Conservation (phyloP, 2,329 filamentous ascomycete genomes). For the Penicillium psychrosexuale region DNA sequence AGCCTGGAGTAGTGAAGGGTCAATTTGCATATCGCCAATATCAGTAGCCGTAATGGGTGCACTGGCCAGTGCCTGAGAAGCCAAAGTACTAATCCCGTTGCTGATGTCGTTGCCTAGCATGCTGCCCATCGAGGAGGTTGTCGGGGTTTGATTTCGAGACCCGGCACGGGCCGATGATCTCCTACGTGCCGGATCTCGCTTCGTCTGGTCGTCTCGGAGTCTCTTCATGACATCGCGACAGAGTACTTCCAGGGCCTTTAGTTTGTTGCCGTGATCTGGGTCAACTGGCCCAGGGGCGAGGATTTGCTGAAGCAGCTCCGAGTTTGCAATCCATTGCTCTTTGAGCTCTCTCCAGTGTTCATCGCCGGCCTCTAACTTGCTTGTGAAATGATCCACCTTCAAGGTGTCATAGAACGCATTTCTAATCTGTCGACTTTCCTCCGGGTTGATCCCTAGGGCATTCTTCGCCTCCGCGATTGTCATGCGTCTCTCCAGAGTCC, state of each 20-base stretch:
- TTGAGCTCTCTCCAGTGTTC: slow-evolving; percentile 71
- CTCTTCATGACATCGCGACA: slow-evolving; percentile 76
- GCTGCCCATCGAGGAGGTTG: slow-evolving; percentile 24
- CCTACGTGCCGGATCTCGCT: slow-evolving; percentile 51
- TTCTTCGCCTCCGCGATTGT: slow-evolving; percentile 73
- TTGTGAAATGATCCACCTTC: slow-evolving; percentile 64
- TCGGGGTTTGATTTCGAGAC: slow-evolving; percentile 21
- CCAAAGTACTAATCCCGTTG: slow-evolving; percentile 44
- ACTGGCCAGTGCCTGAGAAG: slow-evolving; percentile 45
- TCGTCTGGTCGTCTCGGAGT: slow-evolving; percentile 63
- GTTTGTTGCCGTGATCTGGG: slow-evolving; percentile 53
- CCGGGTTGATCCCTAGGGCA: slow-evolving; percentile 64
- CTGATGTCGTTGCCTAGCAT: slow-evolving; percentile 29
- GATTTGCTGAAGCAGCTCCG: slow-evolving; percentile 54
- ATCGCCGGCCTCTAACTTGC: slow-evolving; percentile 68
- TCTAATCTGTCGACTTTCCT: slow-evolving; percentile 64
- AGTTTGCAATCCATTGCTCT: slow-evolving; percentile 62
- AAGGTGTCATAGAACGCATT: slow-evolving; percentile 65
- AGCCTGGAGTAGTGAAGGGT: slow-evolving; percentile 60
- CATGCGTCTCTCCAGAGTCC: slow-evolving; percentile 63
- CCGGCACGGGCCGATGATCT: slow-evolving; percentile 27
- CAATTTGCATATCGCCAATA: slow-evolving; percentile 58
- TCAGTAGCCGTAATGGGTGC: slow-evolving; percentile 39
- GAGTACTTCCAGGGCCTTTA: slow-evolving; percentile 66
- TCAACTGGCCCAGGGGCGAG: slow-evolving; percentile 53